These are phyloP conservation scores for Symbiodinium pilosum DNA, from an alignment of 73 alveolate species.

Conservation along the genomic window DNA sequence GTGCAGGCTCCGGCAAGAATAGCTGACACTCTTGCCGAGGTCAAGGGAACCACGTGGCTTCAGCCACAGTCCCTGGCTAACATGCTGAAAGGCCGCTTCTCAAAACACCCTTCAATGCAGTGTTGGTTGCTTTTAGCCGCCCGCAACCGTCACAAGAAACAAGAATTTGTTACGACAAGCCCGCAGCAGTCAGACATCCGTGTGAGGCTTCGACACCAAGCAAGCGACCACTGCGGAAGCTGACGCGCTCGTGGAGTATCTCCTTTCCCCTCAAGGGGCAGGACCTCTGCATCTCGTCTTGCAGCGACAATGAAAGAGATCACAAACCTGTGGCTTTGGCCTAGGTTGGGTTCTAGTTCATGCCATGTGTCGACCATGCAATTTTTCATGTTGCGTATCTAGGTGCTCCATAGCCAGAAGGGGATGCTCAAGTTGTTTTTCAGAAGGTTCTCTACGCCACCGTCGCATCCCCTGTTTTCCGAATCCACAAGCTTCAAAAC, in stretches of 20 bases:
- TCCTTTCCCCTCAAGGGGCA: conserved; percentile 34
- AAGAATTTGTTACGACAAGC: no score
- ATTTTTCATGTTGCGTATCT: no score
- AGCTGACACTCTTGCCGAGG: background rate
- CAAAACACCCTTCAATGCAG: background rate
- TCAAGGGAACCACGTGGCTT: conserved; percentile 63
- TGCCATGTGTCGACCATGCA: no score
- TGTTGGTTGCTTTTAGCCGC: no score
- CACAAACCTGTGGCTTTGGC: no score
- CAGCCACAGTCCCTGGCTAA: conserved; percentile 65
- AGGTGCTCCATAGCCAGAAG: no score
- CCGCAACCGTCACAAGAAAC: no score
- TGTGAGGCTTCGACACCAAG: no score
- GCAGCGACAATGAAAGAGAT: background rate
- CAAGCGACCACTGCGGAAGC: conserved; percentile 30
- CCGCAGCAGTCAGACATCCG: no score
- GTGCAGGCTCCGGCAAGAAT: conserved; percentile 39
- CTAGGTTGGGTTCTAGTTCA: no score
- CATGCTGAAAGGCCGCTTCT: conserved; percentile 46
- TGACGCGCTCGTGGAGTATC: conserved; percentile 60
- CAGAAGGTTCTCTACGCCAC: background rate
- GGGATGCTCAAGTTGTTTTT: no score
- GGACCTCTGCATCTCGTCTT: conserved; percentile 41
- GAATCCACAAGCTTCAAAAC: no score
- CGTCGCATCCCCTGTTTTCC: background rate